Percentiles rank a stretch among this genome's conserved stretches.
Conservation (phyloP, 1,139 yeast species). For the Debaryomyces coudertii region DNA sequence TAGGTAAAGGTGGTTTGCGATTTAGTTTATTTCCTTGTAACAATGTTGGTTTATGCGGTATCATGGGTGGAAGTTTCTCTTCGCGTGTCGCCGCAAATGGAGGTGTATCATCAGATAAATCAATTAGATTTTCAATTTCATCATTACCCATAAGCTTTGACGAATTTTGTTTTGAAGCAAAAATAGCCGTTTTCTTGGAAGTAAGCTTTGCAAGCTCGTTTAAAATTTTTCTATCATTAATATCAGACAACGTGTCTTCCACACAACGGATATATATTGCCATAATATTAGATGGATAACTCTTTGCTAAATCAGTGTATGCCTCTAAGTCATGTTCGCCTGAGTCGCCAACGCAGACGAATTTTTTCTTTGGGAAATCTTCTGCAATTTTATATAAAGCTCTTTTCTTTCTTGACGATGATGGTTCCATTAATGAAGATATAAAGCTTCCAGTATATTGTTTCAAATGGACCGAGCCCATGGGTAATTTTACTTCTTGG, state of each 20-base stretch:
- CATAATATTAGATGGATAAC: slow-evolving; percentile 61
- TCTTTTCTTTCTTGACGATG: slow-evolving; percentile 74
- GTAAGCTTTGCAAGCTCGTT: slow-evolving; percentile 32
- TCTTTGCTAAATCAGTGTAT: slow-evolving; percentile 68
- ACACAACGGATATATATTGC: slow-evolving; percentile 86
- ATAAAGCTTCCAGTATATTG: slow-evolving; percentile 83
- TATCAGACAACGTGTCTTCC: slow-evolving; percentile 62
- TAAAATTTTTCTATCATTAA: slow-evolving; percentile 46
- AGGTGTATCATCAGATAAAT: slow-evolving; percentile 29
- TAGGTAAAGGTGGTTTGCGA: slow-evolving; percentile 29
- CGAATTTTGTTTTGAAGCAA: background rate
- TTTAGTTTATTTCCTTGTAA: slow-evolving; percentile 30
- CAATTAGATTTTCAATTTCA: slow-evolving; percentile 36
- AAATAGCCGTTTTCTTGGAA: background rate
- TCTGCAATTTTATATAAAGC: slow-evolving; percentile 63
- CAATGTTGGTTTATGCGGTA: slow-evolving; percentile 42
- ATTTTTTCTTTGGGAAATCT: slow-evolving; percentile 78
- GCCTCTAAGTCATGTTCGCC: slow-evolving; percentile 97
- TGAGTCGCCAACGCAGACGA: slow-evolving; percentile 88
- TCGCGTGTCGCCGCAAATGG: slow-evolving; percentile 17
- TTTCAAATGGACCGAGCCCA: slow-evolving; percentile 80
- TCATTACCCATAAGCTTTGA: slow-evolving; percentile 13
- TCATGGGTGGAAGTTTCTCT: slow-evolving; percentile 38
- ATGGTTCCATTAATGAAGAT: slow-evolving; percentile 82
- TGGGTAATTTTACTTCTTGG: slow-evolving; percentile 60